These are phyloP conservation scores for Brasenia schreberi DNA, from an alignment of 164 flowering plant genomes.

Conservation along the genomic window DNA sequence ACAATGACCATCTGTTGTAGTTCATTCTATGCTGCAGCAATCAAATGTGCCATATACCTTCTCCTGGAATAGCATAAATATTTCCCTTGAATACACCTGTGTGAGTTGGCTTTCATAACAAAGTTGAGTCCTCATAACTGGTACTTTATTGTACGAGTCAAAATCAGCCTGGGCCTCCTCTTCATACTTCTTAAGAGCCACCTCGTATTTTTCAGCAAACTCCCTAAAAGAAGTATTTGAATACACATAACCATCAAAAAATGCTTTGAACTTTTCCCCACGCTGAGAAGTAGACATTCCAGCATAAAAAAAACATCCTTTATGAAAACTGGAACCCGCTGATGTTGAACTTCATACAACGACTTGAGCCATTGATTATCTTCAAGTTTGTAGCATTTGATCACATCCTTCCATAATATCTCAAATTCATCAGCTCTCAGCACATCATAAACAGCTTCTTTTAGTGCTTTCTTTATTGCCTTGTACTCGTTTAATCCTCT, in stretches of 20 bases:
- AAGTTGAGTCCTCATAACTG: conserved; percentile 3
- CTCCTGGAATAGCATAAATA: conserved; percentile 2
- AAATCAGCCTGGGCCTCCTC: conserved; percentile 7
- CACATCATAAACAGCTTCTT: neutral
- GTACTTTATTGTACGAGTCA: neutral
- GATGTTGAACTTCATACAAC: conserved; percentile 6
- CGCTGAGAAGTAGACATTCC: conserved; percentile 7
- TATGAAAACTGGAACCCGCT: conserved; percentile 6
- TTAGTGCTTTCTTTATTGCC: neutral
- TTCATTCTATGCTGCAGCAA: neutral
- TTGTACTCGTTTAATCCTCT: neutral
- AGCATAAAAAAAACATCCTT: conserved; percentile 9
- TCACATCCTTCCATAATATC: conserved; percentile 3
- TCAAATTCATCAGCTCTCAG: conserved; percentile 6
- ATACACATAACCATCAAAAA: conserved; percentile 8
- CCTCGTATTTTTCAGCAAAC: conserved; percentile 3
- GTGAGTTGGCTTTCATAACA: neutral
- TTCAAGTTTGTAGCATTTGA: conserved; percentile 2
- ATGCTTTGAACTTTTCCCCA: conserved; percentile 3
- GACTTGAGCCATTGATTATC: conserved; percentile 5
- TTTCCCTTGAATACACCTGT: neutral
- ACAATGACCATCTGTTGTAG: neutral
- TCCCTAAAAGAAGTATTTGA: conserved; percentile 2
- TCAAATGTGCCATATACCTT: neutral
- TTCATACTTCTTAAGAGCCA: conserved; percentile 3